Percentiles rank a stretch among this genome's conserved stretches.
Conservation (phyloP, 2,329 filamentous ascomycete species). For the Aspergillus ochraceoroseus region DNA sequence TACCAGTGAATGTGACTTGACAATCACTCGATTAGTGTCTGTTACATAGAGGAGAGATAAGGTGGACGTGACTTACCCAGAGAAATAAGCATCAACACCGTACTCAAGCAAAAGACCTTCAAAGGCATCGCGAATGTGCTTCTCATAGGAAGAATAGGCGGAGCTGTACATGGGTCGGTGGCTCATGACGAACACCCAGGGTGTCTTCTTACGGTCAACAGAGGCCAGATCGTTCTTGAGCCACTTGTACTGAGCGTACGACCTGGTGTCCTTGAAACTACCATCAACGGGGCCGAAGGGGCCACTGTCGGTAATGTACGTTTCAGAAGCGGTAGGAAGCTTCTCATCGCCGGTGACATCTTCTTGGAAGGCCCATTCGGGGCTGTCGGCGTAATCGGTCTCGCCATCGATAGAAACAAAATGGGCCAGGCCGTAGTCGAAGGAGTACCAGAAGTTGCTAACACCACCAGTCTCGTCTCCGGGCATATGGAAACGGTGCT, state of each 20-base stretch:
- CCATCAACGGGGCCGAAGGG: constrained; percentile 47
- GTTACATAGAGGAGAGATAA: too few relatives aligned
- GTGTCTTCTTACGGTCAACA: constrained; percentile 47
- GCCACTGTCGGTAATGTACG: constrained; percentile 47
- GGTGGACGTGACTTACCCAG: constrained; percentile 24
- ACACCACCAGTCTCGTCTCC: constrained; percentile 47
- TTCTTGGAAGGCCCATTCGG: constrained; percentile 44
- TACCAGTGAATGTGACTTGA: constrained; percentile 50
- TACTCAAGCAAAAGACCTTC: constrained; percentile 44
- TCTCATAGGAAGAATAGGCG: constrained; percentile 44
- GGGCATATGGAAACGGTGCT: constrained; percentile 51
- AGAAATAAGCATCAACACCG: constrained; percentile 47
- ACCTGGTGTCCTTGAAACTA: constrained; percentile 39
- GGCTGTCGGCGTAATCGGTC: constrained; percentile 49
- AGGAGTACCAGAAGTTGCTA: constrained; percentile 53
- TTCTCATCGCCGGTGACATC: constrained; percentile 44
- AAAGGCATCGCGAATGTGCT: constrained; percentile 44
- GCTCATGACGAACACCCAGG: constrained; percentile 49
- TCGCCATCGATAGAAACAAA: constrained; percentile 49
- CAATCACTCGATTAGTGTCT: constrained; percentile 3
- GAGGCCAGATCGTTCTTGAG: constrained; percentile 43
- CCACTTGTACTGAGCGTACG: constrained; percentile 49
- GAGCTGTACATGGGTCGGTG: constrained; percentile 50
- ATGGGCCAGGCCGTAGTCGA: constrained; percentile 53
- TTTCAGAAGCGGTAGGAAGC: constrained; percentile 41